Evolutionary conservation across 352 stramenopile genomes (phyloP), one percentile per base, ranked within the genome.

Genomic region (Aphanomyces astaci): DNA sequence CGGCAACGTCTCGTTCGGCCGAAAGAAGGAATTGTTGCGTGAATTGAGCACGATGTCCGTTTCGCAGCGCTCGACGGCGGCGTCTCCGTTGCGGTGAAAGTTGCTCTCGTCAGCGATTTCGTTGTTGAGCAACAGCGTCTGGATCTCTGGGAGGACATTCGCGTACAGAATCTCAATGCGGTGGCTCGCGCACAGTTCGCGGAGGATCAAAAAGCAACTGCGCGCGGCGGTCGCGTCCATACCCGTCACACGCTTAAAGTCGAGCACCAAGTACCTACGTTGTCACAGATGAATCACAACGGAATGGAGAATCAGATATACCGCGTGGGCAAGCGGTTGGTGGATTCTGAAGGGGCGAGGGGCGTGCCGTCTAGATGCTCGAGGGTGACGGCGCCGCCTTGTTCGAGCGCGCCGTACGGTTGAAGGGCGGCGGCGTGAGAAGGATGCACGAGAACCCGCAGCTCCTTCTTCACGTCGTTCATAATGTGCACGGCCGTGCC

Each of bases 201-300:
- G 80, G 39, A 94, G 64, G 53, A 91, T 91, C 83, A 92, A 90
- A 59, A 95, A 86, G 30, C 80, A 88, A 28, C 77, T 87, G 17
- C 87, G 85, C 27, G 86, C 85, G 4, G 86, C 87, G 5, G 88
- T 95, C 2, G 86, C 86, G 70, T 96, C 88, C 82, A 96, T 95
- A 32, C 87, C 88, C 19, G 87, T 92, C 32, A 95, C 88, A 43
- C 80, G 84, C 19, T 71, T 84, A 63, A 96, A 96, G 57, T 96
- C 87, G 76, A 96, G 88, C 25, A 96, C 85, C n/a, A 96, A 75
- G 63, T 86, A 92, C 51, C 51, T 59, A n/a, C 51, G n/a, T n/a
- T n/a, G n/a, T n/a, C n/a, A n/a, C n/a, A n/a, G n/a, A n/a, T n/a
- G n/a, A n/a, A n/a, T n/a, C n/a, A n/a, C n/a, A n/a, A n/a, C n/a